Conservation (phyloP, 2,329 filamentous ascomycete genomes). For the Sclerotinia minor region DNA sequence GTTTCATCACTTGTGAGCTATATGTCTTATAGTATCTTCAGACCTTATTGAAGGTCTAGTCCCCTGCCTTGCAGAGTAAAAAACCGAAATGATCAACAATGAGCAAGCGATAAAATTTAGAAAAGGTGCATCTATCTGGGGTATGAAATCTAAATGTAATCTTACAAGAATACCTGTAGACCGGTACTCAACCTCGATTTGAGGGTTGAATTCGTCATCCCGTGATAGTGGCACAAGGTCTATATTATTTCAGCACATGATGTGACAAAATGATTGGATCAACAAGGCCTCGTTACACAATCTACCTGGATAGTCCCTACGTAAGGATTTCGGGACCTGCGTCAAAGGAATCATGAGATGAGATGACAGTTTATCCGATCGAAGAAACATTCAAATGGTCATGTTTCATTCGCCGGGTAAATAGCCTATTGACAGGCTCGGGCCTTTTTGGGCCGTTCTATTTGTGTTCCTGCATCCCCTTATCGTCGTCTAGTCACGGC, state of each 20-base stretch:
- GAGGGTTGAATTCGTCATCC: background rate
- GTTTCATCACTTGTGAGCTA: background rate
- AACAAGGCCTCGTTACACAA: background rate
- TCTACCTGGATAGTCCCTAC: background rate
- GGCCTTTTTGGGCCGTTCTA: background rate
- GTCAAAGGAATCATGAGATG: constrained; percentile 4
- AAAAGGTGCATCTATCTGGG: background rate
- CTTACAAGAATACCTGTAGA: background rate
- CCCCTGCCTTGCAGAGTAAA: background rate
- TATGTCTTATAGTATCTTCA: background rate
- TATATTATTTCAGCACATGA: background rate
- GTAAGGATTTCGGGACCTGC: background rate
- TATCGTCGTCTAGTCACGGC: background rate
- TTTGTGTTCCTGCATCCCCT: background rate
- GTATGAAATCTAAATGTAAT: background rate
- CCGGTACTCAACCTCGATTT: background rate
- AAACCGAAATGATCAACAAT: background rate
- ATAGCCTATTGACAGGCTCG: background rate
- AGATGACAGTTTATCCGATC: background rate
- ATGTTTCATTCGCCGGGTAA: constrained; percentile 9
- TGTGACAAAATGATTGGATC: constrained; percentile 5
- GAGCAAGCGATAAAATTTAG: background rate
- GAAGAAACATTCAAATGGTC: background rate
- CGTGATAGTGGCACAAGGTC: constrained; percentile 10
- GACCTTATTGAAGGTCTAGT: background rate